phyloP scores from a whole-genome alignment of 1,284 basidiomycete genomes.

The Athelia psychrophila region DNA sequence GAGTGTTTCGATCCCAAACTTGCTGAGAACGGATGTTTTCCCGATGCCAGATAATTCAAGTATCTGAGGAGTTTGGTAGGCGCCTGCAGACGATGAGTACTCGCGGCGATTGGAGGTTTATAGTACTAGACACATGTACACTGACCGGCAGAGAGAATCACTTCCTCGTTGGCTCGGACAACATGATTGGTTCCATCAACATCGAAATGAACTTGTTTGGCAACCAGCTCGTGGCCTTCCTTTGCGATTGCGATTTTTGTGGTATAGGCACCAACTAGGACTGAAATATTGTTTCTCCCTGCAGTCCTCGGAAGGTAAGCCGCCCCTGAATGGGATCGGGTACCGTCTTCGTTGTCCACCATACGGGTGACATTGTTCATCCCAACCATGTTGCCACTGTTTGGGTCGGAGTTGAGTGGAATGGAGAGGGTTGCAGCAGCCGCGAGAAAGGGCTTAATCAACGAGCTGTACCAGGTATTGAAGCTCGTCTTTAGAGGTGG shows the following conservation, averaged over 20 bases:
- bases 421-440: slow-evolving; percentile 1
- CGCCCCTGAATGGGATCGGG: background rate
- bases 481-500: slow-evolving; percentile 1
- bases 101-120: too few relatives aligned
- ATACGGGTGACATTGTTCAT: background rate
- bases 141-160: slow-evolving; percentile 27
- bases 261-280: background rate
- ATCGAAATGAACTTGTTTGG: slow-evolving; percentile 2
- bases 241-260: background rate
- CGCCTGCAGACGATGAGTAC: slow-evolving; percentile 15
- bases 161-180: slow-evolving; percentile 22
- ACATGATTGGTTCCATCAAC: slow-evolving; percentile 4
- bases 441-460: slow-evolving; percentile 1
- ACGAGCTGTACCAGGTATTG: slow-evolving; percentile 1
- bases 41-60: slow-evolving; percentile 45
- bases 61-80: slow-evolving; percentile 37
- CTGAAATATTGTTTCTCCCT: background rate
- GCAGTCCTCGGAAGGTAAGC: background rate
- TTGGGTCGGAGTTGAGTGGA: background rate
- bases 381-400: background rate
- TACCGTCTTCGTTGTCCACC: background rate
- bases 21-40: slow-evolving; percentile 22
- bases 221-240: background rate
- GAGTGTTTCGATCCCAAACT: slow-evolving; percentile 26
- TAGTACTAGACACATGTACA: background rate